Conservation (phyloP, 305 asterid species). For the Fraxinus ornus region DNA sequence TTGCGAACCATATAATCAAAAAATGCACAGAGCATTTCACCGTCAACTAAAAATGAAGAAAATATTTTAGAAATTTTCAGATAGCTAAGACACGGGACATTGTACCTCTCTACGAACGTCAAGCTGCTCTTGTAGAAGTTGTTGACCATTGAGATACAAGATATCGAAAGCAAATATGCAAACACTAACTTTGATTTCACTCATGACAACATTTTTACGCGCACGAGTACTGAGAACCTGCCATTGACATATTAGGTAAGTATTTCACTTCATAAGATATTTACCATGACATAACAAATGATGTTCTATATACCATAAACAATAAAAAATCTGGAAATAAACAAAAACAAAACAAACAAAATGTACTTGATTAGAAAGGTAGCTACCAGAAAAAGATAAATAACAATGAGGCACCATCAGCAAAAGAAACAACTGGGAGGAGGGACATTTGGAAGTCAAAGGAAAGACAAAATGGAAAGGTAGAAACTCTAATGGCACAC, state of each 20-base stretch:
- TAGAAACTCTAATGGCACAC: neutral
- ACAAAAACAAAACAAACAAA: neutral
- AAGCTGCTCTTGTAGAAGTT: constrained; percentile 86
- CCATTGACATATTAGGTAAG: constrained; percentile 23
- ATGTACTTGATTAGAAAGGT: neutral
- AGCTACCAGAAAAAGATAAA: neutral
- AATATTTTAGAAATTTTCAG: neutral
- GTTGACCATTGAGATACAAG: constrained; percentile 78
- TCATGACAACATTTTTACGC: constrained; percentile 75
- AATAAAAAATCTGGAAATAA: neutral
- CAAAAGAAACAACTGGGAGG: neutral
- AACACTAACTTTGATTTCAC: constrained; percentile 78
- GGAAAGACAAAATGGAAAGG: constrained; percentile 11
- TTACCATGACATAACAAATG: neutral
- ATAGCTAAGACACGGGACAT: constrained; percentile 18
- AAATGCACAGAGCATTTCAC: constrained; percentile 9
- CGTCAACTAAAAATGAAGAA: constrained; percentile 10
- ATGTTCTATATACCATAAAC: neutral
- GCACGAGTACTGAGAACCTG: constrained; percentile 93
- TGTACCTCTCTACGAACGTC: constrained; percentile 82
- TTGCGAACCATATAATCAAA: constrained; percentile 13
- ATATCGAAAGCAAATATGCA: constrained; percentile 93
- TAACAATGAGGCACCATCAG: neutral
- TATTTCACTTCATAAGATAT: constrained; percentile 9
- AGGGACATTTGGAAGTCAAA: neutral